Conservation (phyloP, 169 alveolate species). For the Theileria parva region DNA sequence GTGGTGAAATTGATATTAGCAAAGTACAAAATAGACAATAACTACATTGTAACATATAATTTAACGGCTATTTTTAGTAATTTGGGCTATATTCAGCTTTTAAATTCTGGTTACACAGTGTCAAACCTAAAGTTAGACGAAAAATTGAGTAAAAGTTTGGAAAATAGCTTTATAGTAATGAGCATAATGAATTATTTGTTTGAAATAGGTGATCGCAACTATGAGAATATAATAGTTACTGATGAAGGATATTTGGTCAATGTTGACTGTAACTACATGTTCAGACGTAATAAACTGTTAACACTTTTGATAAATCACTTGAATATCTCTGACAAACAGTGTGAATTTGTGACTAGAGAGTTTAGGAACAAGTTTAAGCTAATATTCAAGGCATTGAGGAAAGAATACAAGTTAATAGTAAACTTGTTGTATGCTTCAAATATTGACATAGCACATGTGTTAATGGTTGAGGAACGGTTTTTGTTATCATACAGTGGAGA, state of each 20-base stretch:
- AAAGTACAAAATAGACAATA: not conserved
- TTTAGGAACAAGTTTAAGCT: slow-evolving; percentile 43
- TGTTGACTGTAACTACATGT: slow-evolving; percentile 97
- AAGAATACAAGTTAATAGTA: slow-evolving; percentile 33
- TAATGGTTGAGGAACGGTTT: slow-evolving; percentile 39
- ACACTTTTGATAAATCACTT: slow-evolving; percentile 86
- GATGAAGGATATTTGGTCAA: slow-evolving; percentile 93
- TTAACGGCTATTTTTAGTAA: not conserved
- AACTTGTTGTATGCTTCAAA: slow-evolving; percentile 28
- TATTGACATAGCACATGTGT: slow-evolving; percentile 21
- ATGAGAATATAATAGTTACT: slow-evolving; percentile 94
- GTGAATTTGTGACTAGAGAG: slow-evolving; percentile 77
- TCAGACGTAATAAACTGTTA: not conserved
- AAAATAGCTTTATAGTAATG: slow-evolving; percentile 96
- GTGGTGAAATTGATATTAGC: not conserved
- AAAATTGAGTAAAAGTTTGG: slow-evolving; percentile 70
- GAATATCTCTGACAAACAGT: slow-evolving; percentile 60
- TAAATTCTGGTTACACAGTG: not conserved
- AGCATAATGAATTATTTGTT: slow-evolving; percentile 95
- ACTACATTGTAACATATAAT: not conserved
- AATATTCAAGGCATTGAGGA: slow-evolving; percentile 32
- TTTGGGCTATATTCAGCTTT: not conserved
- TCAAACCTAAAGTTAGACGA: not conserved
- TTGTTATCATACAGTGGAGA: not conserved
- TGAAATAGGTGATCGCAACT: slow-evolving; percentile 99